Percentiles rank a stretch among this genome's conserved stretches.
phyloP scores from a whole-genome alignment of 2,329 filamentous ascomycete genomes.

The Alternaria brassicicola region DNA sequence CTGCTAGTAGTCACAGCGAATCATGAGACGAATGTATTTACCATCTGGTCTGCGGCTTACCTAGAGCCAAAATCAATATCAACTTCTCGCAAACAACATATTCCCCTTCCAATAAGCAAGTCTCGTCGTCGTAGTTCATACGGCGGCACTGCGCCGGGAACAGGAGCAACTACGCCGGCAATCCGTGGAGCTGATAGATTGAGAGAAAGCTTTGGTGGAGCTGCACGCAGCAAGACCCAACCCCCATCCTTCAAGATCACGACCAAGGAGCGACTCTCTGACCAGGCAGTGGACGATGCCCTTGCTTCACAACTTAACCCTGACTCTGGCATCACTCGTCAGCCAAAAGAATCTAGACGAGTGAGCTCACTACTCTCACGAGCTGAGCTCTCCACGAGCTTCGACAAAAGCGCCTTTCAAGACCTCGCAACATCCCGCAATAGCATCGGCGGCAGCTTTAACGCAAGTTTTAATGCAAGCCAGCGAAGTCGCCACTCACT shows the following conservation, averaged over 20 bases:
- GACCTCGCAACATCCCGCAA: slow-evolving; percentile 65
- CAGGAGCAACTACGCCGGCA: slow-evolving; percentile 77
- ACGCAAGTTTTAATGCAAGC: slow-evolving; percentile 56
- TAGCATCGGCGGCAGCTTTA: slow-evolving; percentile 49
- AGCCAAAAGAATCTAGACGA: slow-evolving; percentile 70
- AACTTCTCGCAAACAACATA: slow-evolving; percentile 49
- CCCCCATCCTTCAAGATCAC: slow-evolving; percentile 49
- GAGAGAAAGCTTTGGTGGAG: slow-evolving; percentile 76
- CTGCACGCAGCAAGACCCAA: slow-evolving; percentile 52
- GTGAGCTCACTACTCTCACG: slow-evolving; percentile 91
- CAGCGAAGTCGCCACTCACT: slow-evolving; percentile 75
- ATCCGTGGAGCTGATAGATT: slow-evolving; percentile 65
- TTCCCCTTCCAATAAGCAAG: slow-evolving; percentile 49
- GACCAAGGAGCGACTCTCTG: slow-evolving; percentile 41
- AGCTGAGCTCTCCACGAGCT: slow-evolving; percentile 83
- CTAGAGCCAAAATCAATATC: slow-evolving; percentile 67
- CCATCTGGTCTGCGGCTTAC: slow-evolving; percentile 83
- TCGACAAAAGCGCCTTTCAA: slow-evolving; percentile 79
- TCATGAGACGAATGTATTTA: slow-evolving; percentile 75
- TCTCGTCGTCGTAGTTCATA: slow-evolving; percentile 69
- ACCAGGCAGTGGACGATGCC: slow-evolving; percentile 53
- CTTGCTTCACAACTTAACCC: slow-evolving; percentile 59
- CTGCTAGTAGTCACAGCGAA: slow-evolving; percentile 83
- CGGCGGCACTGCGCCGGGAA: slow-evolving; percentile 62
- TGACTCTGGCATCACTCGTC: slow-evolving; percentile 56